Conservation (phyloP, 2,329 filamentous ascomycete genomes). For the Xylariaceae sp. region DNA sequence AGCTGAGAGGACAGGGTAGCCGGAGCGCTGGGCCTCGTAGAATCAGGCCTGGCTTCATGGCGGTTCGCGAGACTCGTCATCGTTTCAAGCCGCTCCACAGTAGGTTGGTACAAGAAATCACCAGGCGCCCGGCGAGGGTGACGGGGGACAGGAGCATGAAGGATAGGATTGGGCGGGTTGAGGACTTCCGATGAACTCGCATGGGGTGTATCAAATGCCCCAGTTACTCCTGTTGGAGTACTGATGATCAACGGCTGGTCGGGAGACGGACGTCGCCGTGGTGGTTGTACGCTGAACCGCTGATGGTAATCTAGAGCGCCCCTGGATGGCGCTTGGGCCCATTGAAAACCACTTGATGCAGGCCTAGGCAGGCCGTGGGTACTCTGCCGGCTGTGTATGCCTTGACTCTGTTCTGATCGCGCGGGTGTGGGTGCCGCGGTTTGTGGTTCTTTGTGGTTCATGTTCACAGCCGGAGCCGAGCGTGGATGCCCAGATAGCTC, state of each 20-base stretch:
- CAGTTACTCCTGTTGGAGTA: constrained; percentile 50
- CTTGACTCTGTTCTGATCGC: constrained; percentile 36
- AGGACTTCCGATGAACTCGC: constrained; percentile 26
- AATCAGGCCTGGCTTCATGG: constrained; percentile 8
- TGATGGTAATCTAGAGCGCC: constrained; percentile 25
- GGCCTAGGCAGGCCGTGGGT: constrained; percentile 35
- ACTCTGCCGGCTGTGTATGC: constrained; percentile 34
- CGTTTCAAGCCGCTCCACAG: constrained; percentile 50
- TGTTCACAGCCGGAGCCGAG: constrained; percentile 35
- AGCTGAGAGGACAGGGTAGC: constrained; percentile 28
- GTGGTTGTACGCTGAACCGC: constrained; percentile 22
- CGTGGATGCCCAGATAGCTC: constrained; percentile 34
- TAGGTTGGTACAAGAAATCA: constrained; percentile 37
- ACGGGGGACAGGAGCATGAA: constrained; percentile 49
- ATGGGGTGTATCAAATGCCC: constrained; percentile 45
- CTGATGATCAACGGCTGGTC: constrained; percentile 57
- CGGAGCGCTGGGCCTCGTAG: neutral
- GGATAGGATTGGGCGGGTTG: constrained; percentile 36
- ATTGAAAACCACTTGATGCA: constrained; percentile 39
- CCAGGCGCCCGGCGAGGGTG: constrained; percentile 39
- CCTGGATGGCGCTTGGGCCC: constrained; percentile 38
- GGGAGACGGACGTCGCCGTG: constrained; percentile 27
- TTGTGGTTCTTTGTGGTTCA: constrained; percentile 30
- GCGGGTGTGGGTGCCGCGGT: constrained; percentile 34
- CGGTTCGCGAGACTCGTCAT: constrained; percentile 39